These are phyloP conservation scores for Exophiala sp. DNA, from an alignment of 2,329 filamentous ascomycete species.

Conservation along the genomic window DNA sequence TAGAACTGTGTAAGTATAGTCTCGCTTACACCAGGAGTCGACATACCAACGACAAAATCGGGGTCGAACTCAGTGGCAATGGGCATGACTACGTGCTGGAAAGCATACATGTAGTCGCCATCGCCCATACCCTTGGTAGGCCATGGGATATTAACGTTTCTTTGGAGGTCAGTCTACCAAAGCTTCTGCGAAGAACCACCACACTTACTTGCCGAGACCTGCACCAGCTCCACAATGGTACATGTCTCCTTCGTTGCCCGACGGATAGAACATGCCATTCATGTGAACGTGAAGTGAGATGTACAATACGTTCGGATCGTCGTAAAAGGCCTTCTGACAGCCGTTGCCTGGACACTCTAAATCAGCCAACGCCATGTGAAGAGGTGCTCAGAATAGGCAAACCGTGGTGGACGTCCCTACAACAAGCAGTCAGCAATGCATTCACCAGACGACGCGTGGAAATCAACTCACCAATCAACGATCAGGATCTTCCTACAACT, in stretches of 20 bases:
- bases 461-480: conserved; percentile 70
- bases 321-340: conserved; percentile 91
- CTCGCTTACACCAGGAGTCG: not conserved
- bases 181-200: conserved; percentile 5
- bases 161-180: conserved; percentile 25
- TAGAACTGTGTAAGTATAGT: conserved; percentile 28
- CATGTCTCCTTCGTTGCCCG: conserved; percentile 53
- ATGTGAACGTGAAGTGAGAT: conserved; percentile 89
- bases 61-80: conserved; percentile 90
- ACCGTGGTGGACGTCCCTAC: conserved; percentile 62
- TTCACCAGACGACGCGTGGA: not conserved
- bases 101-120: conserved; percentile 90
- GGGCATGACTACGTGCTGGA: conserved; percentile 93
- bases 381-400: not conserved
- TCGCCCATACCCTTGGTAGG: conserved; percentile 75
- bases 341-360: conserved; percentile 62
- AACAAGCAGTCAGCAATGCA: not conserved
- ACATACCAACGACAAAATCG: conserved; percentile 71
- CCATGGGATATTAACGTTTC: conserved; percentile 66
- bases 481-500: conserved; percentile 83
- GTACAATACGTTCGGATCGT: conserved; percentile 90
- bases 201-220: conserved; percentile 50
- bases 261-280: conserved; percentile 78
- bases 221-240: conserved; percentile 53
- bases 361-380: not conserved